These are phyloP conservation scores for Yarrowia yakushimensis DNA, from an alignment of 805 yeast genomes.

Conservation along the genomic window DNA sequence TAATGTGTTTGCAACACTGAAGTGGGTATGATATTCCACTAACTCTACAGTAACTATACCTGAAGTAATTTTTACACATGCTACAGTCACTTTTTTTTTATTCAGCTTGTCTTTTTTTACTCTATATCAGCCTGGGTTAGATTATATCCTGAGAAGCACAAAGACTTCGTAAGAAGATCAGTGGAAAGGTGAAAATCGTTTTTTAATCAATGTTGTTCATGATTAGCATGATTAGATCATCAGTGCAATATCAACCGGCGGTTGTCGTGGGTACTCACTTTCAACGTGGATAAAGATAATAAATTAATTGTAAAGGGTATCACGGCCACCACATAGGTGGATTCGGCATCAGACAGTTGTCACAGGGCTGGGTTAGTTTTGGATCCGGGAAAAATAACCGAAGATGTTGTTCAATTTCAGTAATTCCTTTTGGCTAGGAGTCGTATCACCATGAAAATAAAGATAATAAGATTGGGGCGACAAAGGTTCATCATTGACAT, in stretches of 20 bases:
- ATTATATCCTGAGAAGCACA: not conserved
- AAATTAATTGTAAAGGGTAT: constrained; percentile 14
- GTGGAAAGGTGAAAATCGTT: constrained; percentile 24
- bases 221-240: constrained; percentile 25
- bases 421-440: constrained; percentile 22
- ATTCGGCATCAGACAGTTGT: not conserved
- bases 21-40: too few relatives aligned
- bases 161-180: not conserved
- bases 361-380: constrained; percentile 19
- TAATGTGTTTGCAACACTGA: not conserved
- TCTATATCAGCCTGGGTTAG: constrained; percentile 10
- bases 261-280: constrained; percentile 2
- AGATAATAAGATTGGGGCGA: constrained; percentile 25
- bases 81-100: too few relatives aligned
- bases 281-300: not conserved
- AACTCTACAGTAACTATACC: too few relatives aligned
- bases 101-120: not conserved
- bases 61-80: too few relatives aligned
- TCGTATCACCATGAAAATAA: constrained; percentile 24
- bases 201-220: constrained; percentile 22
- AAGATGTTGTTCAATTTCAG: constrained; percentile 2
- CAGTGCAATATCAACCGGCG: not conserved
- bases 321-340: not conserved
- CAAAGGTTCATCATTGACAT: constrained; percentile 25
- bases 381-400: not conserved